phyloP scores from a whole-genome alignment of 2,329 filamentous ascomycete genomes.

The Phyllosticta paracitricarpa region DNA sequence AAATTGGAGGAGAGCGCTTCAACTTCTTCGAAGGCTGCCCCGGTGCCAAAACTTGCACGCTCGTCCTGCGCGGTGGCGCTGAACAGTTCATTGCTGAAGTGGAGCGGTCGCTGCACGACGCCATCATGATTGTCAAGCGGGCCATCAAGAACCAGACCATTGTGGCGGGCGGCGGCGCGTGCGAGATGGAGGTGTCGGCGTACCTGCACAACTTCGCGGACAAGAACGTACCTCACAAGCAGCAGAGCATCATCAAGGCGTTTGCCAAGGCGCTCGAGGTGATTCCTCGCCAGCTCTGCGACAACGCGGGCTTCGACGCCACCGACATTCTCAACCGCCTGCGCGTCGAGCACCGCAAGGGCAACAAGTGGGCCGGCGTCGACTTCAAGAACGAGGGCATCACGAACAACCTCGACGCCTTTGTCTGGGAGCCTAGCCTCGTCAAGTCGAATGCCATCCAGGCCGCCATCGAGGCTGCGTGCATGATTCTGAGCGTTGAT shows the following conservation, averaged over 20 bases:
- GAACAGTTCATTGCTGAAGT: constrained; percentile 99
- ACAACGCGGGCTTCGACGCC: constrained; percentile 96
- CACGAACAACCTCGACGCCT: constrained; percentile 85
- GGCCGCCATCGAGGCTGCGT: constrained; percentile 89
- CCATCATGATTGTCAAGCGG: constrained; percentile 99
- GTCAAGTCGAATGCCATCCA: constrained; percentile 97
- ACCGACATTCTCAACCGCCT: constrained; percentile 96
- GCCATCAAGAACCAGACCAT: constrained; percentile 91
- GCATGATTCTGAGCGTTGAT: constrained; percentile 90
- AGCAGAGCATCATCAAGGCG: constrained; percentile 94
- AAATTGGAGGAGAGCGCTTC: constrained; percentile 95
- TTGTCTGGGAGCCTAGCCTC: constrained; percentile 94
- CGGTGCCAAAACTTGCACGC: constrained; percentile 89
- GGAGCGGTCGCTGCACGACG: constrained; percentile 93
- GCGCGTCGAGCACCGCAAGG: constrained; percentile 91
- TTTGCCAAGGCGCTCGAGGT: constrained; percentile 97
- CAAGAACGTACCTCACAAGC: constrained; percentile 85
- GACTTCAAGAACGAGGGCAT: constrained; percentile 91
- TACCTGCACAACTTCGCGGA: constrained; percentile 91
- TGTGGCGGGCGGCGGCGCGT: constrained; percentile 87
- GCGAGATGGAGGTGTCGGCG: constrained; percentile 92
- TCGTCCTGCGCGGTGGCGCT: constrained; percentile 87
- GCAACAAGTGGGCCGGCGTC: constrained; percentile 87
- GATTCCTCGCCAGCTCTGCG: constrained; percentile 91
- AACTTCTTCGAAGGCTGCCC: constrained; percentile 98